Evolutionary conservation across 495 filamentous ascomycete species (phyloP).

Genomic region (Amniculicola lignicola): DNA sequence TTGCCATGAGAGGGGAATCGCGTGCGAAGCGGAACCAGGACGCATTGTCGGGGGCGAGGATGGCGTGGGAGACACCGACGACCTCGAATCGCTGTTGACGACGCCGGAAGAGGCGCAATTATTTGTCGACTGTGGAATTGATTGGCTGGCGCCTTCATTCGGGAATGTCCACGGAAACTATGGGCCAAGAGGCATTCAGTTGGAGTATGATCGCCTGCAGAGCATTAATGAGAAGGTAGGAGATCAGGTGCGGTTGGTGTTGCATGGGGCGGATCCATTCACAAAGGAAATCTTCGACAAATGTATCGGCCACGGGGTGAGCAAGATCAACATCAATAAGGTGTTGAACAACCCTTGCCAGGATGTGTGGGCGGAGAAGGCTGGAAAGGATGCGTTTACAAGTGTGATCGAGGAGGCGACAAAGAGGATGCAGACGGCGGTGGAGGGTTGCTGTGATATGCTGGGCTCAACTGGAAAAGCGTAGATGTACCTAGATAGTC

Average conservation of each 20-base stretch:
- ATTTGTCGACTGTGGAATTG: slow-evolving; percentile 76
- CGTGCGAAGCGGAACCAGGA: slow-evolving; percentile 76
- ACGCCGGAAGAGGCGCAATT: slow-evolving; percentile 71
- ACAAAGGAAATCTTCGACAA: slow-evolving; percentile 60
- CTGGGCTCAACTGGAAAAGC: slow-evolving; percentile 65
- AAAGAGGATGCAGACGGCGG: slow-evolving; percentile 67
- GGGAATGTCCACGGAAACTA: slow-evolving; percentile 86
- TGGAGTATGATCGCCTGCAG: slow-evolving; percentile 73
- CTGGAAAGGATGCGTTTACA: slow-evolving; percentile 63
- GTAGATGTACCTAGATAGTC: no score
- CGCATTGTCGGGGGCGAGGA: slow-evolving; percentile 84
- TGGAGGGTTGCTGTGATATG: slow-evolving; percentile 72
- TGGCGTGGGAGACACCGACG: slow-evolving; percentile 70
- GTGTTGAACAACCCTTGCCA: slow-evolving; percentile 71
- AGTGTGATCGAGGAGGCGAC: slow-evolving; percentile 70
- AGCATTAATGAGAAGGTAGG: slow-evolving; percentile 62
- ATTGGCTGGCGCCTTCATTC: slow-evolving; percentile 77
- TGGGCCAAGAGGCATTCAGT: slow-evolving; percentile 66
- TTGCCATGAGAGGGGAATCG: slow-evolving; percentile 72
- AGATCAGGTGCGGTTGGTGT: slow-evolving; percentile 61
- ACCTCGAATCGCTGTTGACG: slow-evolving; percentile 72
- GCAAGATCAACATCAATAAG: slow-evolving; percentile 82
- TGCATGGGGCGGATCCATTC: slow-evolving; percentile 79
- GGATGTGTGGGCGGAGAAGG: slow-evolving; percentile 62
- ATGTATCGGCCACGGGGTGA: slow-evolving; percentile 65